phyloP scores from a whole-genome alignment of 352 stramenopile genomes.

The Elongisporangium anandrum region DNA sequence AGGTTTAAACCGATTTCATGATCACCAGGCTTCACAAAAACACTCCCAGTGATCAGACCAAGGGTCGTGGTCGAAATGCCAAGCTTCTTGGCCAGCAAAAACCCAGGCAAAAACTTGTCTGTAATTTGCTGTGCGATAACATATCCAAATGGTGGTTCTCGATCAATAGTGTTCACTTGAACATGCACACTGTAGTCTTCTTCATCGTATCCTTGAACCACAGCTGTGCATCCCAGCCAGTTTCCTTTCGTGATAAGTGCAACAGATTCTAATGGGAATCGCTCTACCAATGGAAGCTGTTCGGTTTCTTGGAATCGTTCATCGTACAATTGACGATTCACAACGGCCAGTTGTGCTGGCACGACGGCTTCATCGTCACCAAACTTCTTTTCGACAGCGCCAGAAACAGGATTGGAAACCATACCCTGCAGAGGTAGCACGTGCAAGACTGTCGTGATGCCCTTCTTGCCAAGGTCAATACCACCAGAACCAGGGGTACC shows the following conservation, averaged over 20 bases:
- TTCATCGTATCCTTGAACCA: constrained; percentile 51
- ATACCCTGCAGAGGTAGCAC: constrained; percentile 91
- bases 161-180: constrained; percentile 90
- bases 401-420: constrained; percentile 92
- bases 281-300: constrained; percentile 77
- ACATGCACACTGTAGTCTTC: constrained; percentile 87
- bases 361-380: constrained; percentile 93
- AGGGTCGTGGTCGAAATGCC: constrained; percentile 91
- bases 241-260: constrained; percentile 89
- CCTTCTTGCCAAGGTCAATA: constrained; percentile 88
- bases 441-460: constrained; percentile 63
- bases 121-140: constrained; percentile 90
- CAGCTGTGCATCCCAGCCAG: constrained; percentile 89
- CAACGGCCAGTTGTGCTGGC: constrained; percentile 94
- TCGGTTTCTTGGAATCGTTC: constrained; percentile 90
- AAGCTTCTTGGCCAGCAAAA: constrained; percentile 86
- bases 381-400: constrained; percentile 95
- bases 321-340: constrained; percentile 90
- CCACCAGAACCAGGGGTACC: constrained; percentile 86
- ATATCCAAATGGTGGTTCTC: constrained; percentile 95
- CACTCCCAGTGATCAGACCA: constrained; percentile 90
- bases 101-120: constrained; percentile 82
- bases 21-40: constrained; percentile 91
- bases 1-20: constrained; percentile 89
- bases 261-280: constrained; percentile 85